Evolutionary conservation across 306 rosid species (phyloP).

Genomic region (Macrotyloma uniflorum): DNA sequence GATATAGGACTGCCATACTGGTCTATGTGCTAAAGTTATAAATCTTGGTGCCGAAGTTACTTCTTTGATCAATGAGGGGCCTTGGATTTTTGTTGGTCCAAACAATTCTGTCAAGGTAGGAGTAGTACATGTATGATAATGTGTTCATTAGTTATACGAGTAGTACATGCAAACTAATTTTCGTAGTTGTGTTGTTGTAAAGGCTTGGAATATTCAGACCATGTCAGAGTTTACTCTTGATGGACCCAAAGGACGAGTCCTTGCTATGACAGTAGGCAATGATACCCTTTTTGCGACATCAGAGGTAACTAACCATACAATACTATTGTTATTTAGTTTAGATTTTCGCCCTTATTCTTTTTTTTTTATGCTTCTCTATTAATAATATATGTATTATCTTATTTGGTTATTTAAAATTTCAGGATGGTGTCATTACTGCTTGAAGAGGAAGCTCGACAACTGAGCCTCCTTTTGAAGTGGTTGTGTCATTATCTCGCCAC

Average conservation of each 20-base stretch:
- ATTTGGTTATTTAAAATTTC: neutral
- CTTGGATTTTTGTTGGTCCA: slow-evolving; percentile 56
- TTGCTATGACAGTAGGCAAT: slow-evolving; percentile 42
- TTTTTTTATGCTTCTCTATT: too few species aligned
- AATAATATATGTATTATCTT: neutral
- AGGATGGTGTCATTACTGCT: slow-evolving; percentile 48
- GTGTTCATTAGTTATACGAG: slow-evolving; percentile 40
- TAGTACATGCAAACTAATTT: slow-evolving; percentile 15
- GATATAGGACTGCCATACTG: slow-evolving; percentile 58
- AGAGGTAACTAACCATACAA: slow-evolving; percentile 44
- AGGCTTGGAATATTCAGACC: slow-evolving; percentile 57
- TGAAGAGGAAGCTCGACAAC: slow-evolving; percentile 43
- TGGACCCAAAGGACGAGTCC: slow-evolving; percentile 49
- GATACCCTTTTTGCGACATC: slow-evolving; percentile 48
- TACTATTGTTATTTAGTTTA: too few species aligned
- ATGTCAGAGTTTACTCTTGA: slow-evolving; percentile 34
- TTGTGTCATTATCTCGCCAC: slow-evolving; percentile 46
- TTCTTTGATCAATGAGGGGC: slow-evolving; percentile 48
- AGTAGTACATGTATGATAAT: neutral
- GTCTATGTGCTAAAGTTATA: slow-evolving; percentile 36
- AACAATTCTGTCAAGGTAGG: slow-evolving; percentile 49
- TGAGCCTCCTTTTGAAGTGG: slow-evolving; percentile 30
- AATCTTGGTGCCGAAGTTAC: slow-evolving; percentile 43
- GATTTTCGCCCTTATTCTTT: too few species aligned
- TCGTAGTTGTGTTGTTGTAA: slow-evolving; percentile 7